Conservation (phyloP, 352 stramenopile genomes). For the Blastocystis hominis region DNA sequence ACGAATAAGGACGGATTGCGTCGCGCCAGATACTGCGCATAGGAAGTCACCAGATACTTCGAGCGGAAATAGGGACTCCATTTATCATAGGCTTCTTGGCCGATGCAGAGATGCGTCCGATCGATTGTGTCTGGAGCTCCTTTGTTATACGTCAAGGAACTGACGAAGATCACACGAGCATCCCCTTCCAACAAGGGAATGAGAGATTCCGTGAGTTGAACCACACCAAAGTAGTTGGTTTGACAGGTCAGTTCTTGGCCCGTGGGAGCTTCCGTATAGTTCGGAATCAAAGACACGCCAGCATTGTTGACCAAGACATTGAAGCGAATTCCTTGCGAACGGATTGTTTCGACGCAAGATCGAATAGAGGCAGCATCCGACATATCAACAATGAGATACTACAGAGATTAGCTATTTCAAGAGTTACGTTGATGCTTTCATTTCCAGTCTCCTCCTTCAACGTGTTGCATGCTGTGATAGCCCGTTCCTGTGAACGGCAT, state of each 20-base stretch:
- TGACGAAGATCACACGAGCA: background rate
- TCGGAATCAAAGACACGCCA: constrained; percentile 20
- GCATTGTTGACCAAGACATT: constrained; percentile 47
- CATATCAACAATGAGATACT: constrained; percentile 37
- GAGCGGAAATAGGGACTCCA: constrained; percentile 22
- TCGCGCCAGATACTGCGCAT: background rate
- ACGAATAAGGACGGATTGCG: background rate
- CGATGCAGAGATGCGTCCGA: background rate
- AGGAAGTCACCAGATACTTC: constrained; percentile 43
- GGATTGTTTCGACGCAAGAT: background rate
- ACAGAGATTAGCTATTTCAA: background rate
- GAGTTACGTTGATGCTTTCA: background rate
- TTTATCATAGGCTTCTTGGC: background rate
- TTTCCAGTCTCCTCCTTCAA: background rate
- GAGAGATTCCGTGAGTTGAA: constrained; percentile 15
- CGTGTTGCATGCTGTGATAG: background rate
- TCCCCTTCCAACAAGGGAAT: background rate
- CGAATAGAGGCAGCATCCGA: background rate
- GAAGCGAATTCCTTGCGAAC: background rate
- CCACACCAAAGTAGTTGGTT: constrained; percentile 41
- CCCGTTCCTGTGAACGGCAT: background rate
- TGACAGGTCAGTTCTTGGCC: constrained; percentile 25
- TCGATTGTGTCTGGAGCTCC: background rate
- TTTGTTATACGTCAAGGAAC: background rate
- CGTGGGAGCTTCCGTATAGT: constrained; percentile 9